A percentile compares a stretch with the other conserved stretches of the same genome.
Evolutionary conservation across 441 rosid species (phyloP).

Genomic region (Kokia cookei): DNA sequence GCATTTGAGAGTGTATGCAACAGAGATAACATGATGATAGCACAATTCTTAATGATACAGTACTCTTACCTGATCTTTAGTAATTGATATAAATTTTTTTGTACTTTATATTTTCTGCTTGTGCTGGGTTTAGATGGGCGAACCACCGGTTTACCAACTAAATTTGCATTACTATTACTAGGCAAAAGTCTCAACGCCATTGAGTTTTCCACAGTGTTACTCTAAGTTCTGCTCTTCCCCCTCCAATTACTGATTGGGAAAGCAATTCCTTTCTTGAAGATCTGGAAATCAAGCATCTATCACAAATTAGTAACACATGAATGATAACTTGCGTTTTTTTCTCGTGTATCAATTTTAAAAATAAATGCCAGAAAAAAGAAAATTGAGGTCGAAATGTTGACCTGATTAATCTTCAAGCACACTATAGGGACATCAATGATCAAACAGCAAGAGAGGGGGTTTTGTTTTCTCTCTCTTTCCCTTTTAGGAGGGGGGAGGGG

Average conservation of each 20-base stretch:
- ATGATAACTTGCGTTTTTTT: neutral
- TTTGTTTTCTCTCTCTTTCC: neutral
- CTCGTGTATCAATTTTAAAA: neutral
- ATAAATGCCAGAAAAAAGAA: neutral
- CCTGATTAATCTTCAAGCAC: neutral
- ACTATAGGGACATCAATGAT: neutral
- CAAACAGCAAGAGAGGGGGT: neutral
- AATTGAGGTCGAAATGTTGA: neutral
- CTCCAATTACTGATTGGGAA: neutral
- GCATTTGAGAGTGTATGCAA: neutral
- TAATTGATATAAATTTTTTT: neutral
- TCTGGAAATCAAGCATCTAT: constrained; percentile 1
- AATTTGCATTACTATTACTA: neutral
- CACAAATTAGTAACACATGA: neutral
- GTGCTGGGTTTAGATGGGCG: neutral
- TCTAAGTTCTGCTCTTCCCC: neutral
- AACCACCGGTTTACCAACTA: neutral
- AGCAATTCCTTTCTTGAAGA: neutral
- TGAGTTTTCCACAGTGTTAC: neutral
- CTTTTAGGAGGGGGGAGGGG: neutral
- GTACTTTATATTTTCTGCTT: neutral
- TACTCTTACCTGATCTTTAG: neutral
- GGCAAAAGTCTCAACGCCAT: neutral
- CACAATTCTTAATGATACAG: neutral
- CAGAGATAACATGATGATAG: neutral